A percentile compares a stretch with the other conserved stretches of the same genome.
Conservation (phyloP, 805 yeast species). For the Dipodascopsis tothii region DNA sequence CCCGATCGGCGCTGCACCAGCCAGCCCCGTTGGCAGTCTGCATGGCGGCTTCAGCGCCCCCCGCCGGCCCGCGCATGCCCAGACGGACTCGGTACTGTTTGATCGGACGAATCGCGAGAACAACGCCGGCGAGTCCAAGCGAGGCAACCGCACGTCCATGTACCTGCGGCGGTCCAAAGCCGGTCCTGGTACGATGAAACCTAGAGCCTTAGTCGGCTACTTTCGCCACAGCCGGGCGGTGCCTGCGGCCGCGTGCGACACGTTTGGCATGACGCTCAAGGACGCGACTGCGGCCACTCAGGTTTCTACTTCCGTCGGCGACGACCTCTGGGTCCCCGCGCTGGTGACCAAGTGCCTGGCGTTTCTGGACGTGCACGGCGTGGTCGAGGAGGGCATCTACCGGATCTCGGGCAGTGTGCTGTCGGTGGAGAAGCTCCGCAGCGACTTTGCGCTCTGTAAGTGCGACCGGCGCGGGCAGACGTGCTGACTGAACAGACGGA, state of each 20-base stretch:
- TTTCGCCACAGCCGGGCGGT: neutral
- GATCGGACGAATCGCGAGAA: neutral
- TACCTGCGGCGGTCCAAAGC: neutral
- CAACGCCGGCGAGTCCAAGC: neutral
- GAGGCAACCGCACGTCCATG: neutral
- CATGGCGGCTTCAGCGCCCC: too few species aligned
- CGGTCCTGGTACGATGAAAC: neutral
- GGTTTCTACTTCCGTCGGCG: slow-evolving; percentile 4
- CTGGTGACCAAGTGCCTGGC: slow-evolving; percentile 19
- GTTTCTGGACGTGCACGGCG: slow-evolving; percentile 23
- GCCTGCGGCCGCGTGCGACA: slow-evolving; percentile 6
- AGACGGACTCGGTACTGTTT: neutral
- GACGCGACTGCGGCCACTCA: slow-evolving; percentile 23
- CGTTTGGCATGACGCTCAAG: slow-evolving; percentile 21
- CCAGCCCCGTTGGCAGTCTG: too few species aligned
- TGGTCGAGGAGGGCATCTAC: slow-evolving; percentile 31
- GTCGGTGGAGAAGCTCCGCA: slow-evolving; percentile 23
- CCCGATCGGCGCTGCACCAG: too few species aligned
- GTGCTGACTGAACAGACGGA: too few species aligned
- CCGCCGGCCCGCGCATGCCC: neutral
- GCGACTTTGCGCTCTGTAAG: slow-evolving; percentile 22
- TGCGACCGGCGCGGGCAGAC: too few species aligned
- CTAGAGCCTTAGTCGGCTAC: neutral
- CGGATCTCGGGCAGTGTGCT: slow-evolving; percentile 28
- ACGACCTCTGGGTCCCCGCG: slow-evolving; percentile 23